Base-by-base conservation (phyloP, 2,329 filamentous ascomycete species). In the Penicillium oxalicum region DNA sequence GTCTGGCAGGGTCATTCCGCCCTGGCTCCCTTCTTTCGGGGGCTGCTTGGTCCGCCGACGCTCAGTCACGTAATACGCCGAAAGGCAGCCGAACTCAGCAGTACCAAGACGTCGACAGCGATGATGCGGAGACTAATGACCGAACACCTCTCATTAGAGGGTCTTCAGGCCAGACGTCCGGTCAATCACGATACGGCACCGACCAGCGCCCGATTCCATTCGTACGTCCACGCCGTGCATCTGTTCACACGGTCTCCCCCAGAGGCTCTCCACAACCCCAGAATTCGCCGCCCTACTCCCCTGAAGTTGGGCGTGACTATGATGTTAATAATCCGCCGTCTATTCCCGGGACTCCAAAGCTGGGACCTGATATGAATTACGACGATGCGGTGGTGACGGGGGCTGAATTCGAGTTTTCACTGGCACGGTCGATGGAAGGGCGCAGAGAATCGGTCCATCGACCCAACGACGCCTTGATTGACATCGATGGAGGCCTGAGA, bases 251-350 rank as follows among this genome's bases (percentile, higher is more conserved):
- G 4, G 40, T 50, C 26, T 66, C 65, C 3, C 64, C 67, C 3
- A 61, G 55, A 46, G 61, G 52, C 44, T 66, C 65, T 18, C 62
- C 56, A 24, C 59, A 53, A 38, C 59, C 51, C 50, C 56, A 59
- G n/a, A 54, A 58, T 9, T 63, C 56, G 41, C 53, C 59, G 13
- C 41, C 51, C 1, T 56, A 55, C 41, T 49, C 59, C 24, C 57
- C 54, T 4, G 55, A 58, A 5, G 51, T 47, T 12, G 62, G 65
- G 37, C 63, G 62, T 7, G 74, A 77, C 40, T 81, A 81, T 66
- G 77, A 84, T 70, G 76, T 84, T 54, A 84, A 84, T 63, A 84
- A 84, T 52, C 81, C 81, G 9, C 81, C 81, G 0, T 84, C 81
- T 0, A 73, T 82, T 25, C 81, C 81, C 2, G 73, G 73, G 2